Evolutionary conservation across 192 early-diverging fungal genomes (phyloP), one percentile per base, ranked within the genome.

Genomic region (Coemansia sp.): DNA sequence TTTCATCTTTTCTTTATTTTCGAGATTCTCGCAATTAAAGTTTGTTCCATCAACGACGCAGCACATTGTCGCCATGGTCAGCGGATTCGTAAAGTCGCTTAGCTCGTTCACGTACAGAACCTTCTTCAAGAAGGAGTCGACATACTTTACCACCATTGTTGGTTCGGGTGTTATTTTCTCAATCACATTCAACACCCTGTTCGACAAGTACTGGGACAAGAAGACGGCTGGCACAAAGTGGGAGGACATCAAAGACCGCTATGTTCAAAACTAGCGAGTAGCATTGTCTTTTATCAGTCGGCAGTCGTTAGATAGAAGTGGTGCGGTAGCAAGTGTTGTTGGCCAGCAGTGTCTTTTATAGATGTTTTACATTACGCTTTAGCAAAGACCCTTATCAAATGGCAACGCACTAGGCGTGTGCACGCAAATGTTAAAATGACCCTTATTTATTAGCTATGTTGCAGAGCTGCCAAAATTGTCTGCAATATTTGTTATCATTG

Each of bases 41-140:
- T 43, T 43, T 43, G 14, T 41, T 41, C 14, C 39, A 41, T 41
- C 14, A 41, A 41, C 9, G 39, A 41, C 39, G 14, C 27, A 41
- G 14, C 9, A 15, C 14, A 41, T 41, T 41, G 41, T 43, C 41
- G 66, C 39, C 37, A 79, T 79, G 76, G 76, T 79, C 47, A 60
- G 65, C 65, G 64, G 64, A 24, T 79, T 81, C 53, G 65, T 66
- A 45, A 71, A 64, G 66, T 50, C 63, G 12, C 35, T 81, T 53
- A 69, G 73, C 69, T 72, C 72, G 22, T 68, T 81, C 21, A 37
- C 61, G 7, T 81, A 81, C 66, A 60, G 70, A 45, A 81, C 35
- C 63, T 72, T 81, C 56, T 81, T 81, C 62, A 81, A 81, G 62
- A 75, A 73, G 69, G 79, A 81, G 58, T 81, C 79, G 47, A 67